Evolutionary conservation across 108 stramenopile genomes (phyloP), one percentile per base, ranked within the genome.

Genomic region (Skeletonema marinoi): DNA sequence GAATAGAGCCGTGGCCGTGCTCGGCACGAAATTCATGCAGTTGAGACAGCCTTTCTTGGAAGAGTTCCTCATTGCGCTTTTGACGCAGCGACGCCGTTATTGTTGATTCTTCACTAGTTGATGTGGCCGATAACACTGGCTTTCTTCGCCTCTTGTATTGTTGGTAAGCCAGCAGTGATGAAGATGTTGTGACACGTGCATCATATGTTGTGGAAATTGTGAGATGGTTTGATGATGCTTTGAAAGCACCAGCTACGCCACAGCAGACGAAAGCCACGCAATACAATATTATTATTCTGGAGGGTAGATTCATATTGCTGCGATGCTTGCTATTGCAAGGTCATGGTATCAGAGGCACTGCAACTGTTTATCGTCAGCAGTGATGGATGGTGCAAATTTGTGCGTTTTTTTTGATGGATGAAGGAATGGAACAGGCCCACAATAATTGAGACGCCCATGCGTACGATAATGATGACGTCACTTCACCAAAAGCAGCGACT

Each of bases 1-100:
- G 78, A 31, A 78, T 68, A 58, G 42, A 71, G n/a, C 78, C 73
- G 31, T 78, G 73, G 2, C 78, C 78, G 25, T 78, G 78, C 35
- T 68, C 4, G 4, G 16, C 10, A 17, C 65, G 66, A 33, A 75
- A 78, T 13, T 60, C 67, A n/a, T 19, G 66, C 5, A 78, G 41
- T 68, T 78, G 73, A 6, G 68, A 29, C 14, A 75, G 41, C 41
- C 74, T 56, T 31, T 67, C 56, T 60, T 42, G 74, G 65, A 56
- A 74, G 2, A 74, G 29, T 56, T 74, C 62, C 32, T 68, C 73
- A 31, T 32, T 42, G 48, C 35, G 32, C 10, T 19, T 21, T 35
- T 70, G 54, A 25, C 54, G 54, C 6, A 56, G 54, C 9, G 54
- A 8, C 0, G 5, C 21, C 6, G 54, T 2, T 56, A 25, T 56